Evolutionary conservation across 2,329 filamentous ascomycete species (phyloP), one percentile per base, ranked within the genome.

Genomic region (Falciphora oryzae): DNA sequence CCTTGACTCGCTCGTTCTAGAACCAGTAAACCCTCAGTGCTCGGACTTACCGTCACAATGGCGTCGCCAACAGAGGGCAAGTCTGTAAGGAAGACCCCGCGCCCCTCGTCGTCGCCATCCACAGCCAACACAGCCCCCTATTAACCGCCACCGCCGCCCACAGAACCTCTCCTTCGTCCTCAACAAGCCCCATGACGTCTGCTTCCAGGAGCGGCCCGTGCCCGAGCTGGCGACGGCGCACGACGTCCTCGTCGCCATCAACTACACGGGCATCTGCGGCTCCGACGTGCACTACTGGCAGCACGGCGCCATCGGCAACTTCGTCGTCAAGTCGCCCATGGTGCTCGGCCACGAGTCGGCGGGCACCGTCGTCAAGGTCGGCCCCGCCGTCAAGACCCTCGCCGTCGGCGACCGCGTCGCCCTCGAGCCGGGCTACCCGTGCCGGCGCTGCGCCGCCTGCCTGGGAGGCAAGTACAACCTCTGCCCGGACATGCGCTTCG

Each of bases 111-210:
- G 2, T 31, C 14, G 27, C 8, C 13, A 59, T 31, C 57, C 18
- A 63, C 62, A 63, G 16, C 28, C 10, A 31, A 25, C 14, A 59
- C 32, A 31, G 3, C 32, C 11, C 14, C n/a, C n/a, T 14, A 22
- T 16, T 27, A 53, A 53, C 44, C 6, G 2, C n/a, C 32, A n/a
- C n/a, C 14, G 58, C 35, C 31, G 16, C 32, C n/a, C 35, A n/a
- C 70, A 92, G 90, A 95, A 95, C 77, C 86, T 89, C 69, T 95
- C 91, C 64, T 95, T 95, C 78, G 81, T 96, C 75, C 90, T 96
- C 71, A 87, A 93, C 77, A 89, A 90, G 70, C 83, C 88, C 66
- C 83, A 87, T 75, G 83, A 89, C 71, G 89, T 96, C 71, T 79
- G 81, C 68, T 96, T 88, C 78, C 87, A 89, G 78, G 88, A 94